Evolutionary conservation across 2,329 filamentous ascomycete genomes (phyloP), one percentile per base, ranked within the genome.

Genomic region (Boeremia lycopersici): DNA sequence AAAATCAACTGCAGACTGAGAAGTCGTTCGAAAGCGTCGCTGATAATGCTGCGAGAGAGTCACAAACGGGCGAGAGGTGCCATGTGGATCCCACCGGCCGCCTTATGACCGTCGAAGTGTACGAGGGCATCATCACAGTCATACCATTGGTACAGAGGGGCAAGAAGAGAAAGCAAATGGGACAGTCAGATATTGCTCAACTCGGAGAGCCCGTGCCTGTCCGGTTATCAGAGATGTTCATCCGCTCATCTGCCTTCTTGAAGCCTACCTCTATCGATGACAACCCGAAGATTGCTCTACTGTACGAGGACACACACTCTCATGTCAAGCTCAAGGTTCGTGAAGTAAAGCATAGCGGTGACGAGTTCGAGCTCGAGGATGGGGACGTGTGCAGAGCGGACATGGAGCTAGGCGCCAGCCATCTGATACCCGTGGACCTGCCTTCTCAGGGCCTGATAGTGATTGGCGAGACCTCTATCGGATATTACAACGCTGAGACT

Each of bases 51-150:
- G 81, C 84, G 28, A 76, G 91, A 47, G 89, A 96, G 68, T 88
- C 89, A 7, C 89, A 93, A 73, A 93, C 89, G 55, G 88, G 89
- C 63, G 90, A 96, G 74, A 84, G 89, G 66, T 93, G 90, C 64
- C 80, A 93, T 58, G 87, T 96, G 5, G 93, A 98, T 71, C 92
- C 92, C 0, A 89, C 87, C 0, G 87, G 89, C 6, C 78, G 80
- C 23, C 87, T 86, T 71, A 81, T 90, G 80, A 85, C 84, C 3
- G 70, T 90, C 59, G 86, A 89, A 68, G 77, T 89, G 7, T 89
- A 87, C 59, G 87, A 90, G 69, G 87, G 87, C 13, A 81, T 89
- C 5, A 78, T 89, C 30, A 87, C 84, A 11, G 80, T 89, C 11
- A 75, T 89, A 36, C 86, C 86, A 2, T 80, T 89, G 38, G 76